Base-by-base conservation (phyloP, 1,284 basidiomycete species). In the Crepidotus sp. region DNA sequence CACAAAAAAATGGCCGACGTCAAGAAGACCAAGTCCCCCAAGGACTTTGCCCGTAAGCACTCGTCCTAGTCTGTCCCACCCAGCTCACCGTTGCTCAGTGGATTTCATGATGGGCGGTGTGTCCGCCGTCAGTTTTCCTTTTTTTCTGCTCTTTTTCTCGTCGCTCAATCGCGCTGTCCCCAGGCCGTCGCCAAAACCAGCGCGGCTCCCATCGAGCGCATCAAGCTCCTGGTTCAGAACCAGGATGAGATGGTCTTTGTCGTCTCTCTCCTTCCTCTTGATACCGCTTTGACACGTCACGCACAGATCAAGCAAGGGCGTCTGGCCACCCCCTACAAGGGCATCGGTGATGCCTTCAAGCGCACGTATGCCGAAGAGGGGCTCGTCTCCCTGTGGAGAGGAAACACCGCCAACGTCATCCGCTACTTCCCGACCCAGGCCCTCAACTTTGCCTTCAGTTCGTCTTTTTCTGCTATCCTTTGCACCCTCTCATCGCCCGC, bases 371-470 rank as follows among this genome's bases (percentile, higher is more conserved):
- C 66, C 53, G 90, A 93, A n/a, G 91, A 95, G 73, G 91, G 92
- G 65, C 68, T 93, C 46, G 73, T 91, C 48, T 84, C 92, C 13
- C 72, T 95, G 60, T 95, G 92, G 92, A 77, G 92, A 70, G 92
- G 91, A 65, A 95, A 95, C 80, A 93, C 90, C 36, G 91, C 92
- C 74, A 95, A 95, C 69, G 92, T 95, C 67, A 93, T 95, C 69
- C 90, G 91, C 67, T 94, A 95, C 82, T 95, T 95, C 85, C 91
- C 91, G 46, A 95, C 92, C 35, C 91, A 95, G 66, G 91, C 91
- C 29, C 71, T 95, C 59, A 95, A 95, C 83, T 95, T 95, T 61
- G 88, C 89, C 63, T 91, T 92, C 80, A 92, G 85, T 88, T 48
- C 50, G 84, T 77, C 31, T 9, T 15, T 0, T 10, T 14, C 11